These are phyloP conservation scores for Yamagishiella unicocca DNA, from an alignment of 139 green algal genomes.

Conservation along the genomic window DNA sequence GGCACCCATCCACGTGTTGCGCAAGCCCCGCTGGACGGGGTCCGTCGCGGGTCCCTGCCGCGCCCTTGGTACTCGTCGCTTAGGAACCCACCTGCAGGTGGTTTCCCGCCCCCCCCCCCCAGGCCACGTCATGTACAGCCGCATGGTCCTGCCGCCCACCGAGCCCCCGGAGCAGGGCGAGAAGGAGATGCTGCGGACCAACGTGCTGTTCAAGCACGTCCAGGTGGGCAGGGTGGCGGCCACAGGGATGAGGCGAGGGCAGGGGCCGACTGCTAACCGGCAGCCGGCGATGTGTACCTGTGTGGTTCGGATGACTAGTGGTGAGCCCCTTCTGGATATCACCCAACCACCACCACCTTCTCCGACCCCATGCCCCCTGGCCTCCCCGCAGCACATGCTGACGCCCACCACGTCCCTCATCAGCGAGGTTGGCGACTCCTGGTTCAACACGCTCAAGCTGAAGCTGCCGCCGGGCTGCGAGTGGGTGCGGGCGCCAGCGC, in stretches of 20 bases:
- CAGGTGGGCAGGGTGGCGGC: slow-evolving; percentile 61
- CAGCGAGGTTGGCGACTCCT: slow-evolving; percentile 75
- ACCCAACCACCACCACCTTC: neutral
- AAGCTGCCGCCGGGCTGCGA: slow-evolving; percentile 74
- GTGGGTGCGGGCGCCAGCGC: slow-evolving; percentile 50
- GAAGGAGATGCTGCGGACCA: slow-evolving; percentile 57
- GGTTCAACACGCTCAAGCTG: slow-evolving; percentile 89
- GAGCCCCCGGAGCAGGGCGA: slow-evolving; percentile 31
- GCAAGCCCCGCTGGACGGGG: too few species aligned
- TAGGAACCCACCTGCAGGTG: neutral
- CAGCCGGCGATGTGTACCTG: too few species aligned
- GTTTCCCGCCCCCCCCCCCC: neutral
- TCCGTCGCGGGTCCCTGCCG: too few species aligned
- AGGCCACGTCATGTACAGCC: slow-evolving; percentile 65
- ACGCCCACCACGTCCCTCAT: slow-evolving; percentile 40
- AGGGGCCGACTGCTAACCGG: too few species aligned
- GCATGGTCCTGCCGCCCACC: slow-evolving; percentile 66
- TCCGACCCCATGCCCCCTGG: neutral
- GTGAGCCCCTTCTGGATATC: too few species aligned
- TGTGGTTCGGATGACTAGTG: too few species aligned
- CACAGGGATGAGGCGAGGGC: neutral
- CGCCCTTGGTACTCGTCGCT: too few species aligned
- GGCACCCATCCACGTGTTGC: too few species aligned
- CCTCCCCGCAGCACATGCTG: slow-evolving; percentile 67
- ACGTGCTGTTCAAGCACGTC: slow-evolving; percentile 78